Conservation (phyloP, 306 rosid species). For the Acacia acuminata region DNA sequence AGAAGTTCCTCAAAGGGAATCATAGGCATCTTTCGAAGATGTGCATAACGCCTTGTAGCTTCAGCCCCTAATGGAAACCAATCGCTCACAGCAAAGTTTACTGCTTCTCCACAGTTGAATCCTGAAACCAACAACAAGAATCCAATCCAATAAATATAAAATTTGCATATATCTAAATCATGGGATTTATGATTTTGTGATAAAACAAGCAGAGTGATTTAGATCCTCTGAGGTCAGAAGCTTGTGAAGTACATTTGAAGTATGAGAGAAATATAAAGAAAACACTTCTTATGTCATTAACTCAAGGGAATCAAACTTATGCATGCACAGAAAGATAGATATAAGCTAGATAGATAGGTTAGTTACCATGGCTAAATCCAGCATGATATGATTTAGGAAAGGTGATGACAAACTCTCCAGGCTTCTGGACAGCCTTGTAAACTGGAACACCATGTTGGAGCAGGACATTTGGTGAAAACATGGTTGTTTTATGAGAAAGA, state of each 20-base stretch:
- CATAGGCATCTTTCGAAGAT: constrained; percentile 33
- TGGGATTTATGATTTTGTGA: not conserved
- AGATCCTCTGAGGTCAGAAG: not conserved
- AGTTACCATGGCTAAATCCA: constrained; percentile 41
- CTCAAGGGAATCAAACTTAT: not conserved
- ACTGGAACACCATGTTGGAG: constrained; percentile 39
- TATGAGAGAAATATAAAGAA: not conserved
- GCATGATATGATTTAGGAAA: constrained; percentile 53
- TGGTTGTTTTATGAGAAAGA: constrained; percentile 42
- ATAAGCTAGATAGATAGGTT: not conserved
- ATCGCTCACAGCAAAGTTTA: constrained; percentile 43
- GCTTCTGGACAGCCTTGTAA: constrained; percentile 43
- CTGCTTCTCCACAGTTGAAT: constrained; percentile 54
- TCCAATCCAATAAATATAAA: not conserved
- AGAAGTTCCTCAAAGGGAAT: constrained; percentile 50
- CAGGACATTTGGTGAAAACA: constrained; percentile 42
- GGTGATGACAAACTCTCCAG: constrained; percentile 50
- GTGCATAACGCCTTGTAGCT: constrained; percentile 38
- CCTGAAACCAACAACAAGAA: constrained; percentile 31
- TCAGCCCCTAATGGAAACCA: constrained; percentile 45
- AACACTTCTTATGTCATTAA: not conserved
- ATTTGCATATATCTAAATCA: not conserved
- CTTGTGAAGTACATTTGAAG: not conserved
- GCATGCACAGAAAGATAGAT: not conserved
- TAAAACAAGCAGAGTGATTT: not conserved